Evolutionary conservation across 225 moss, liverwort and hornwort genomes (phyloP).

Genomic region (Thuidium tamariscinum): DNA sequence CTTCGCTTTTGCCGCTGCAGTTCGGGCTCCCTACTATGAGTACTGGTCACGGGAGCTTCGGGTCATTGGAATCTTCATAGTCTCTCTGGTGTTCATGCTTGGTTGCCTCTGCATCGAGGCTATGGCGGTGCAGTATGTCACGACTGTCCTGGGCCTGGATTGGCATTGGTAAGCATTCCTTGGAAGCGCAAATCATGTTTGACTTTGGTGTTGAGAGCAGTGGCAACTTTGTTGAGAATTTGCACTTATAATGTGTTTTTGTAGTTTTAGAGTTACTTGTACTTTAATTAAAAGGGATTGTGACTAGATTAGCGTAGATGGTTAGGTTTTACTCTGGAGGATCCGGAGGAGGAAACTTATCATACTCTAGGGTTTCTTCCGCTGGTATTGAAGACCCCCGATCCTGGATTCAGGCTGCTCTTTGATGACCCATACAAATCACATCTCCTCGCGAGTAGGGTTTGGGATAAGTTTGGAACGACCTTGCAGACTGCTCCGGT

Average conservation of each 20-base stretch:
- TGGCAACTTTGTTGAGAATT: not conserved
- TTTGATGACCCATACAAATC: not conserved
- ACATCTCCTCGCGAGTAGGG: not conserved
- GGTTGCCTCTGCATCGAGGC: conserved; percentile 64
- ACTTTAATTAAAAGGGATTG: not conserved
- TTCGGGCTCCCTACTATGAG: conserved; percentile 61
- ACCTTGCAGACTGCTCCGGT: not conserved
- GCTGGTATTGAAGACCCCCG: not conserved
- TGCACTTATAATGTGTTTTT: not conserved
- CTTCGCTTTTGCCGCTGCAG: conserved; percentile 59
- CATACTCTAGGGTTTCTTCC: not conserved
- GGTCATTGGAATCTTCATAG: conserved; percentile 43
- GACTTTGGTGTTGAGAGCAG: not conserved
- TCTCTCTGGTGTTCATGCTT: conserved; percentile 69
- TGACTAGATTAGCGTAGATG: not conserved
- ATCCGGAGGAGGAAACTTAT: not conserved
- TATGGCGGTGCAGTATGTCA: conserved; percentile 86
- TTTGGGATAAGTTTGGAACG: not conserved
- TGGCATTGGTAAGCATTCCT: conserved; percentile 73
- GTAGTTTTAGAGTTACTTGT: not conserved
- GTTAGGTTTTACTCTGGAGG: not conserved
- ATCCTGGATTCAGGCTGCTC: not conserved
- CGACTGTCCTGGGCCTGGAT: conserved; percentile 80
- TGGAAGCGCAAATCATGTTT: not conserved
- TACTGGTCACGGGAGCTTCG: conserved; percentile 70